Percentiles rank a stretch among this genome's conserved stretches.
Evolutionary conservation across 495 filamentous ascomycete species (phyloP).

Genomic region (Xylaria sp.): DNA sequence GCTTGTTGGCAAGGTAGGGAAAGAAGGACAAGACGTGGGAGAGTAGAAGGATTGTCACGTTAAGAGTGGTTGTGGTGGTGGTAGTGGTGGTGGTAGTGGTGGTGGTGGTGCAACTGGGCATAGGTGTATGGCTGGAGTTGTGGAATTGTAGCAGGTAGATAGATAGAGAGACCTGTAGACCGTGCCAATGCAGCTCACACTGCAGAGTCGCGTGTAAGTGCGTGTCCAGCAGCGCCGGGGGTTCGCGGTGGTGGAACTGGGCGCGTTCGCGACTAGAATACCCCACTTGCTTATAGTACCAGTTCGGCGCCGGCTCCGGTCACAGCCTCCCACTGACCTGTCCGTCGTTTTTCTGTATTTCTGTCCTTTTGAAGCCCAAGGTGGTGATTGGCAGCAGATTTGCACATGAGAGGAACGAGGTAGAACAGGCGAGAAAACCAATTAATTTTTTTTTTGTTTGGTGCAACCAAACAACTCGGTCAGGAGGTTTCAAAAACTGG

Average conservation of each 20-base stretch:
- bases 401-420: not conserved
- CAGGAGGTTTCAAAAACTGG: constrained; percentile 15
- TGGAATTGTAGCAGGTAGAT: constrained; percentile 6
- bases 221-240: constrained; percentile 28
- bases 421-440: not conserved
- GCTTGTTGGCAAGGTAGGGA: not conserved
- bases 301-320: constrained; percentile 9
- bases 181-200: constrained; percentile 30
- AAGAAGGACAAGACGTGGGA: not conserved
- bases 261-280: constrained; percentile 29
- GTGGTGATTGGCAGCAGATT: not conserved
- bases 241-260: constrained; percentile 25
- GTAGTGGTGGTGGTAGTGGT: constrained; percentile 2
- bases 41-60: not conserved
- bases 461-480: constrained; percentile 3
- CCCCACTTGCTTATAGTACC: constrained; percentile 24
- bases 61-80: constrained; percentile 3
- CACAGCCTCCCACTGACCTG: not conserved
- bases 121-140: constrained; percentile 12
- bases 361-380: too few species aligned
- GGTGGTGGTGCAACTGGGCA: not conserved
- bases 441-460: not conserved
- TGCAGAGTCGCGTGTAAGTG: constrained; percentile 32
- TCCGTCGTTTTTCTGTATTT: too few species aligned
- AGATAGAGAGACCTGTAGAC: constrained; percentile 18